phyloP scores from a whole-genome alignment of 139 green algal species.

The Desmodesmus armatus region DNA sequence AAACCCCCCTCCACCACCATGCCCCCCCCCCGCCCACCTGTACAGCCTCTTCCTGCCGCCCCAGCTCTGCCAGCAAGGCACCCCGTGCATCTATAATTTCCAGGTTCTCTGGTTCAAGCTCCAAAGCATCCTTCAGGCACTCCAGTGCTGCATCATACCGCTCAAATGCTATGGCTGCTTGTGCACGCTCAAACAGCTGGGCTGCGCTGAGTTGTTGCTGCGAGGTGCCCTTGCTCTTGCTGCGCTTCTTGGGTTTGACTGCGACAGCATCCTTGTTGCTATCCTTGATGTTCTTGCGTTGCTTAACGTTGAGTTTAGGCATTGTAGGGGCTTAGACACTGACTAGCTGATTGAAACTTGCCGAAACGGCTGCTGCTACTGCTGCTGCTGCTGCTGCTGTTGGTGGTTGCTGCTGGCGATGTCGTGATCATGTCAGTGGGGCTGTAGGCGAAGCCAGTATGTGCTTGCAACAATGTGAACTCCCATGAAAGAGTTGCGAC shows the following conservation, averaged over 20 bases:
- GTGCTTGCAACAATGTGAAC: no score
- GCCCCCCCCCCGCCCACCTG: no score
- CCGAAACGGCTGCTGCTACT: background rate
- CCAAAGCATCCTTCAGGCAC: constrained; percentile 42
- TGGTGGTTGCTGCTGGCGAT: no score
- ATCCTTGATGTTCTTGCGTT: constrained; percentile 32
- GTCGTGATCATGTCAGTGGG: no score
- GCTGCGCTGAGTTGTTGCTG: constrained; percentile 17
- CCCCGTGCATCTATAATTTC: constrained; percentile 74
- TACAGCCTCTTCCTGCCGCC: constrained; percentile 67
- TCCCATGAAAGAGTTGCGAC: no score
- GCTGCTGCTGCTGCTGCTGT: background rate
- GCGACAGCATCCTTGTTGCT: background rate
- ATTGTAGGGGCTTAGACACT: background rate
- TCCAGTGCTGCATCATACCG: constrained; percentile 59
- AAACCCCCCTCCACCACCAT: no score
- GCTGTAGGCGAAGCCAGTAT: no score
- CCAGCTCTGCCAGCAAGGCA: constrained; percentile 76
- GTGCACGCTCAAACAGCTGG: constrained; percentile 61
- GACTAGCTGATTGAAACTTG: background rate
- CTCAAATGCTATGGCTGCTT: constrained; percentile 60
- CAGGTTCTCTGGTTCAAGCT: constrained; percentile 67
- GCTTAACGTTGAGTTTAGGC: background rate
- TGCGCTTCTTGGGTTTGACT: background rate
- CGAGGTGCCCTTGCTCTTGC: constrained; percentile 1